Evolutionary conservation across 441 rosid species (phyloP).

Genomic region (Kokia cookei): DNA sequence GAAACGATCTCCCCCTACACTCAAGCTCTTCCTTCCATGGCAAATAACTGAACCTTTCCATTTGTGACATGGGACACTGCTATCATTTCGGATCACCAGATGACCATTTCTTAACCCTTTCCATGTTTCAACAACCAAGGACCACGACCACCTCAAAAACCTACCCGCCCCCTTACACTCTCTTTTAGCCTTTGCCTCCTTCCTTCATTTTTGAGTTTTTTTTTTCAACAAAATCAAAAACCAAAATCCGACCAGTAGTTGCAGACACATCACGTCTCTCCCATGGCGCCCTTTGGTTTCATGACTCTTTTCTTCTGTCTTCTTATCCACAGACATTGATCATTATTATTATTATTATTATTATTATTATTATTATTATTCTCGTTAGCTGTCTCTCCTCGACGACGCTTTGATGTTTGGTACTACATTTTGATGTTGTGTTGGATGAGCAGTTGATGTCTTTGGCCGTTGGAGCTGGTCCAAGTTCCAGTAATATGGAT

Average conservation of each 20-base stretch:
- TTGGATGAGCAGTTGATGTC: slow-evolving; percentile 52
- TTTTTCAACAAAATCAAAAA: slow-evolving; percentile 5
- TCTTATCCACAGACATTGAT: background rate
- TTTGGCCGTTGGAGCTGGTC: slow-evolving; percentile 53
- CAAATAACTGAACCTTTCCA: background rate
- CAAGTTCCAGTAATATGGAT: slow-evolving; percentile 58
- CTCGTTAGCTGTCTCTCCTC: background rate
- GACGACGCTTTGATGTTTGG: too few relatives aligned
- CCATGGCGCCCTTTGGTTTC: slow-evolving; percentile 1
- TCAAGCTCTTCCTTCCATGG: background rate
- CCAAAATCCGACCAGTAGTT: background rate
- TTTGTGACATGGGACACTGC: background rate
- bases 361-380: too few relatives aligned
- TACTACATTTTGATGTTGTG: background rate
- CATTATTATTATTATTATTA: too few relatives aligned
- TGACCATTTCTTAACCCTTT: slow-evolving; percentile 31
- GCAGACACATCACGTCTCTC: background rate
- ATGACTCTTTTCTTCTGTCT: background rate
- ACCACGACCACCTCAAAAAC: background rate
- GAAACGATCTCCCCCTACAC: background rate
- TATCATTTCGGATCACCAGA: slow-evolving; percentile 60
- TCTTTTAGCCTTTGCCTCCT: background rate
- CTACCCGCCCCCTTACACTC: background rate
- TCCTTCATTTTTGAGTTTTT: background rate
- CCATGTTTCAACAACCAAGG: background rate